Evolutionary conservation across 805 yeast species (phyloP).

Genomic region (Candida odintsovae): DNA sequence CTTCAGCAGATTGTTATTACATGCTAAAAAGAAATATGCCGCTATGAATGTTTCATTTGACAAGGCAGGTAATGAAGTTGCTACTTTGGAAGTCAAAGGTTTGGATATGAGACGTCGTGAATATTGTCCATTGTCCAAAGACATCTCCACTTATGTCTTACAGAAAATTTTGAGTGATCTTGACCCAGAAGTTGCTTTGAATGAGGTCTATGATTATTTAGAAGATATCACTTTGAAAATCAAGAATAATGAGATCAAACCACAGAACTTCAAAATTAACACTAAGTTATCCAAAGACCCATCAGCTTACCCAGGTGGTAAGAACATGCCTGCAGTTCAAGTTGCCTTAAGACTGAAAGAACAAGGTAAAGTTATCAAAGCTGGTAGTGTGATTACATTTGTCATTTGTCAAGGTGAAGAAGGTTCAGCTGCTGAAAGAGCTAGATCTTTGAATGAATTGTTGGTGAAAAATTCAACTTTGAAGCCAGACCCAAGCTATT

Average conservation of each 20-base stretch:
- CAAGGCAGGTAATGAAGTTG: constrained; percentile 50
- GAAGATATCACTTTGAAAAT: constrained; percentile 54
- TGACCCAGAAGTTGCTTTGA: constrained; percentile 73
- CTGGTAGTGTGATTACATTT: constrained; percentile 86
- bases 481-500: constrained; percentile 70
- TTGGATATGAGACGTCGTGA: constrained; percentile 97
- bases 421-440: constrained; percentile 66
- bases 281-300: constrained; percentile 92
- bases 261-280: constrained; percentile 70
- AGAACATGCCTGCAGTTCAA: constrained; percentile 82
- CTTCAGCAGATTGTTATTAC: constrained; percentile 75
- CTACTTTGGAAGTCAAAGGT: constrained; percentile 85
- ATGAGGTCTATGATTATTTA: constrained; percentile 65
- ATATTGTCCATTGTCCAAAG: constrained; percentile 88
- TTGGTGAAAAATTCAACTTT: constrained; percentile 43
- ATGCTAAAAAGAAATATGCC: constrained; percentile 97
- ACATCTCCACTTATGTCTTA: constrained; percentile 71
- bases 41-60: constrained; percentile 62
- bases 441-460: constrained; percentile 75
- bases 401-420: constrained; percentile 60
- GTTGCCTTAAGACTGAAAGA: constrained; percentile 78
- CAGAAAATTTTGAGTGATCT: constrained; percentile 62
- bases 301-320: constrained; percentile 70
- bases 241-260: constrained; percentile 53
- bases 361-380: constrained; percentile 82